Evolutionary conservation across 2,329 filamentous ascomycete genomes (phyloP), one percentile per base, ranked within the genome.

Genomic region (Sporothrix euskadiensis): DNA sequence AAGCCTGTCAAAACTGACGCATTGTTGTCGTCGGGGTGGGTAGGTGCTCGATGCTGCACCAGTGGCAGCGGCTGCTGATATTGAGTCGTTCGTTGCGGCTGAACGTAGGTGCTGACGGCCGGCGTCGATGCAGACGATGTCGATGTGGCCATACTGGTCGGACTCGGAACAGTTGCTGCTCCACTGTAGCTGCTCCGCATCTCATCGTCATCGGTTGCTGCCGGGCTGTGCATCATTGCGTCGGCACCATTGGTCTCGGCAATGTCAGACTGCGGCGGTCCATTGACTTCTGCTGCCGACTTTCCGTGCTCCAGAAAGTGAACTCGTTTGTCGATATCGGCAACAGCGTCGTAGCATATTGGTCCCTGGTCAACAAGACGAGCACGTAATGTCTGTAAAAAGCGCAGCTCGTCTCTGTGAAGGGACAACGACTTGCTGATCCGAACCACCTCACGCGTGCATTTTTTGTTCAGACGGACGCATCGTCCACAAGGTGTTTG

Each of bases 1-100:
- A 81, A 79, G 4, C 78, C 79, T 0, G 79, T 78, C 30, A 81
- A 61, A 26, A 78, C 76, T 0, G 79, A 78, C 0, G 77, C 77
- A 30, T 76, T 77, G 59, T 74, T 19, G 47, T 35, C 56, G 41
- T 73, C 66, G 19, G 47, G 66, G 19, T 69, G 66, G 0, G 66
- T 54, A 1, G 65, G 16, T 1, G 22, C 22, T 12, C 22, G 63
- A 9, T 49, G 41, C 3, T 66, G 63, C 3, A 49, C 14, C 12
- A 49, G 44, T 39, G 8, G 3, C 10, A 16, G 32, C 1, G 52
- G 22, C 39, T 54, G 57, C 14, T 54, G 63, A 59, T 44, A 19
- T n/a, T 39, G 59, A 0, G 52, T 12, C n/a, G 41, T 26, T 47
- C 30, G 47, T 19, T 47, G 39, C 7, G 35, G 39, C 14, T 44